phyloP scores from a whole-genome alignment of 176 grass and related monocot species.

The Oryza officinalis region DNA sequence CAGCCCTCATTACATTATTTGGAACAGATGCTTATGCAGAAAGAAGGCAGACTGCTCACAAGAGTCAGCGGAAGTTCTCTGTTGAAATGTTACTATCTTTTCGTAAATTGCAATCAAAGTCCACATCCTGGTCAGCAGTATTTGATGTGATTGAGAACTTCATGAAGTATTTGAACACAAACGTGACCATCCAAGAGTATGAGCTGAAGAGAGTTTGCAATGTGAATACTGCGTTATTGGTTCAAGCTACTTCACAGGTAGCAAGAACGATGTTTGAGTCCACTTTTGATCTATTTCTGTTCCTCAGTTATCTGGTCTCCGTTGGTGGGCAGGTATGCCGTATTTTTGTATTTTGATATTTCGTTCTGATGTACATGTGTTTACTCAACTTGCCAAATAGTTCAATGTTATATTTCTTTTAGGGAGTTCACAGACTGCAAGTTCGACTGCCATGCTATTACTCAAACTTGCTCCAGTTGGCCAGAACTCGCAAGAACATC shows the following conservation, averaged over 20 bases:
- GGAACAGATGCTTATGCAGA: conserved; percentile 74
- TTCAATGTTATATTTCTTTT: background rate
- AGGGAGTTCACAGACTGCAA: too few species aligned
- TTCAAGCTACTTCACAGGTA: conserved; percentile 82
- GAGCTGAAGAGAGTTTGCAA: conserved; percentile 53
- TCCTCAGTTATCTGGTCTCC: conserved; percentile 81
- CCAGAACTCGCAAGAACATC: background rate
- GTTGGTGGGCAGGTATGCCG: conserved; percentile 82
- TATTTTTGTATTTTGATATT: conserved; percentile 27
- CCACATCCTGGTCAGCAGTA: conserved; percentile 60
- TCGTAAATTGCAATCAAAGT: conserved; percentile 64
- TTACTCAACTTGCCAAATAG: conserved; percentile 7
- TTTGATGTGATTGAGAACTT: conserved; percentile 83
- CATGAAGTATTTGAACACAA: conserved; percentile 63
- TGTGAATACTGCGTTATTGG: conserved; percentile 70
- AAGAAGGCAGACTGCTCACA: conserved; percentile 72
- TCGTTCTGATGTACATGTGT: conserved; percentile 17
- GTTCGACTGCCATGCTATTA: too few species aligned
- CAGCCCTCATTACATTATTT: conserved; percentile 66
- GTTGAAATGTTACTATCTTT: conserved; percentile 92
- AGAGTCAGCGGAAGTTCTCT: conserved; percentile 88
- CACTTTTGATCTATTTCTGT: conserved; percentile 83
- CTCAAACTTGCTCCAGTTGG: conserved; percentile 7
- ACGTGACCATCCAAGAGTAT: conserved; percentile 37
- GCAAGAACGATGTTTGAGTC: conserved; percentile 85